These are phyloP conservation scores for Alisma plantagoaquatica DNA, from an alignment of 106 monocot genomes.

Conservation along the genomic window DNA sequence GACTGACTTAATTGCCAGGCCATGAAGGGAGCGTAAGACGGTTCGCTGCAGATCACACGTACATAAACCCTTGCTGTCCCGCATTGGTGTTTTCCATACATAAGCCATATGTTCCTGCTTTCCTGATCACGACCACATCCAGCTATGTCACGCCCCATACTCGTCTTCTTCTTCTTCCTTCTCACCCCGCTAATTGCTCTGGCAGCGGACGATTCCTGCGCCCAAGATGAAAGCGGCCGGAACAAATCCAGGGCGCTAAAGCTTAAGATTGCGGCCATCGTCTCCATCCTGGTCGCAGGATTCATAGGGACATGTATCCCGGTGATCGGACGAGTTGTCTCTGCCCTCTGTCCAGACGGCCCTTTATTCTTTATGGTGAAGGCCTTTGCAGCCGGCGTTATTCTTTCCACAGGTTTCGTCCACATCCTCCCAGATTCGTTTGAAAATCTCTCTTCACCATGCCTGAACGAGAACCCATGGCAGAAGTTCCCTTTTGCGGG, in stretches of 20 bases:
- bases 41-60: no score
- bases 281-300: constrained; percentile 12
- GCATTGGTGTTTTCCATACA: no score
- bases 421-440: constrained; percentile 12
- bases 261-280: constrained; percentile 23
- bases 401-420: constrained; percentile 10
- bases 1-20: no score
- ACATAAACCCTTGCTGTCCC: no score
- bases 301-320: background rate
- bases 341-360: background rate
- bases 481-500: constrained; percentile 36
- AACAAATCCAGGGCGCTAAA: constrained; percentile 8
- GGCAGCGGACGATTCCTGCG: constrained; percentile 13
- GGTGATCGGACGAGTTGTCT: background rate
- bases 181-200: background rate
- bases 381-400: constrained; percentile 19
- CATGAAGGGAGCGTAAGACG: no score
- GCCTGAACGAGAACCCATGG: constrained; percentile 25
- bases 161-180: background rate
- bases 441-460: constrained; percentile 17
- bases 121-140: no score
- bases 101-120: no score
- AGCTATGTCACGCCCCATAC: no score
- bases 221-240: constrained; percentile 1
- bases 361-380: constrained; percentile 3